Base-by-base conservation (phyloP, 345 rosid genomes). In the Geranium brycei region DNA sequence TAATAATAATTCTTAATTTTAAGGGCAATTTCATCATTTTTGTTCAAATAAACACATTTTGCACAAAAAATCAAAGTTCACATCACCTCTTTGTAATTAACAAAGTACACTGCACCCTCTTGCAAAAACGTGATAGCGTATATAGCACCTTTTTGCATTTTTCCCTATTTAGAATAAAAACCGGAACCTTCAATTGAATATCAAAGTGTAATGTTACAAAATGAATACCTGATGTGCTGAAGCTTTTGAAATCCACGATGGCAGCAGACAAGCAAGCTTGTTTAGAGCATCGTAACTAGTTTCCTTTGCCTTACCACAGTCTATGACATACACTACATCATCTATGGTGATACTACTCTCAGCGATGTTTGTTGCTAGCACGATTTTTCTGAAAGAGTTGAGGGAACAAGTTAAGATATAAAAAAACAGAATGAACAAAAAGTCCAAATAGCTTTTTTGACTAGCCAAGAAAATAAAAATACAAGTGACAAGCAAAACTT, bases 281-380 rank as follows among this genome's bases (percentile, higher is more conserved):
- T 92, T 89, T 65, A 89, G 82, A 75, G 97, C 98, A 82, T 92
- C 98, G 68, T 92, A 92, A 74, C 96, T 92, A 64, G 91, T 89
- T 83, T 92, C 98, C 70, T 89, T 92, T 66, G 95, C 93, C 82
- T 92, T 92, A 70, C 97, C 97, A 58, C 93, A 92, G 77, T 92
- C 98, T 64, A 89, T 80, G 75, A 92, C 98, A 78, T 86, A 89
- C 67, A 87, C 97, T 72, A 92, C 91, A 79, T 92, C 98, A 75
- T 92, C 98, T 57, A 92, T 85, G 55, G 98, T 92, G 69, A 92
- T 86, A 71, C 98, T 92, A 71, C 98, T 92, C 86, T 92, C 98
- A 19, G 97, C 98, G 66, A 92, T 89, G 74, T 92, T 92, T 59
- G 98, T 92, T 17, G 96, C 95, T 75, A 92, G 70, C 63, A 92